phyloP scores from a whole-genome alignment of 805 yeast species.

The Ogataea philodendri region DNA sequence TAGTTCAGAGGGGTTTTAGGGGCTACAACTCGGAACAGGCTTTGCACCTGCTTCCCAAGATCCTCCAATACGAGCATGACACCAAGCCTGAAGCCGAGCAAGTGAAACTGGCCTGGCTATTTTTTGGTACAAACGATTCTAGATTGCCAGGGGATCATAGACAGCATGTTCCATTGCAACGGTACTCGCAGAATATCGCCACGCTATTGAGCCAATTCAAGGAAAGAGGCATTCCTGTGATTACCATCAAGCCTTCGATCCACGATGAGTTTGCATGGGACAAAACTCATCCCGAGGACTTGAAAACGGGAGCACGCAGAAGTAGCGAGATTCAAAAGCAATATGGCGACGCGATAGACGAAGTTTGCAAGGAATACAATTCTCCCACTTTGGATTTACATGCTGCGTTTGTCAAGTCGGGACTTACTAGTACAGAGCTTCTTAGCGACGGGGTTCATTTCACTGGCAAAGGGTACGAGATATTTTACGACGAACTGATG shows the following conservation, averaged over 20 bases:
- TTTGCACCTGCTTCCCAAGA: constrained; percentile 44
- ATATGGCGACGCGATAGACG: constrained; percentile 51
- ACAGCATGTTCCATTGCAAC: constrained; percentile 46
- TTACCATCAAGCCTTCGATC: constrained; percentile 63
- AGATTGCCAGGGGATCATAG: constrained; percentile 33
- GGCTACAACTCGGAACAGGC: constrained; percentile 77
- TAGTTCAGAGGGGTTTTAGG: constrained; percentile 69
- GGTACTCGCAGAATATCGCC: constrained; percentile 48
- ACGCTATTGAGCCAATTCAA: constrained; percentile 41
- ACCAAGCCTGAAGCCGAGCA: constrained; percentile 28
- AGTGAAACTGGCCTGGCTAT: constrained; percentile 49
- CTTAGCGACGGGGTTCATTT: constrained; percentile 46
- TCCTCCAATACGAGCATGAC: constrained; percentile 49
- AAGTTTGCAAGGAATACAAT: constrained; percentile 42
- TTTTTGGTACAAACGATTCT: constrained; percentile 81
- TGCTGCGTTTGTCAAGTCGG: constrained; percentile 27
- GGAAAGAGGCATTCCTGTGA: constrained; percentile 44
- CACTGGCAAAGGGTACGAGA: constrained; percentile 35
- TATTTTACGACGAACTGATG: constrained; percentile 36
- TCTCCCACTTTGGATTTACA: constrained; percentile 62
- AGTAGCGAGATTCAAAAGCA: constrained; percentile 41
- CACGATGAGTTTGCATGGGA: constrained; percentile 49
- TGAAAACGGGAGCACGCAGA: constrained; percentile 42
- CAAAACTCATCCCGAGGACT: constrained; percentile 32
- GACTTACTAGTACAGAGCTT: constrained; percentile 34